These are phyloP conservation scores for Tilletia walkeri DNA, from an alignment of 1,284 basidiomycete genomes.

Conservation along the genomic window DNA sequence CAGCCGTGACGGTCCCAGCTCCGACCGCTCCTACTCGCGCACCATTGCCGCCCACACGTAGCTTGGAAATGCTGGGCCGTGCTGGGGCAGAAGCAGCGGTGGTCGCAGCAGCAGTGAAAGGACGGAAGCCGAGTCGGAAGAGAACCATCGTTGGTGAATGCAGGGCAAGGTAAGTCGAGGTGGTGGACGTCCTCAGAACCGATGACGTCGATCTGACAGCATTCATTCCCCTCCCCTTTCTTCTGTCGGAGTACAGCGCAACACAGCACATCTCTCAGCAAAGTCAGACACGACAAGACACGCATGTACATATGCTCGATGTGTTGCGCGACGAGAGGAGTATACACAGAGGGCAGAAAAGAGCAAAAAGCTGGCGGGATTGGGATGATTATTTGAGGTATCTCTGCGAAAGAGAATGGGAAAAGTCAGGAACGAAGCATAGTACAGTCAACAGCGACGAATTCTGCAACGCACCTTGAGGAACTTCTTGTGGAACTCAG, in stretches of 20 bases:
- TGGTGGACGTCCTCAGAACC: not conserved
- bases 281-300: too few relatives aligned
- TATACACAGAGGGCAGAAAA: too few relatives aligned
- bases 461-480: slow-evolving; percentile 31
- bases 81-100: not conserved
- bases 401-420: not conserved
- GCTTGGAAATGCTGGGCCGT: not conserved
- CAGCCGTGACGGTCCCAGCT: not conserved
- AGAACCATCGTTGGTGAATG: not conserved
- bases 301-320: not conserved
- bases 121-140: not conserved
- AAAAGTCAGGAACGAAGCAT: not conserved
- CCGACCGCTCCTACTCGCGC: not conserved
- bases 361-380: too few relatives aligned
- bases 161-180: not conserved
- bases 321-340: not conserved
- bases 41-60: too few relatives aligned
- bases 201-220: not conserved
- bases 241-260: too few relatives aligned
- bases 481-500: slow-evolving; percentile 53
- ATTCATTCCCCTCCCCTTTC: not conserved
- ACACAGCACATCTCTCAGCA: too few relatives aligned
- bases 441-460: too few relatives aligned
- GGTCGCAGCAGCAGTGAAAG: not conserved
- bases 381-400: not conserved